Evolutionary conservation across 345 rosid genomes (phyloP).

Genomic region (Schrenkiella parvula): DNA sequence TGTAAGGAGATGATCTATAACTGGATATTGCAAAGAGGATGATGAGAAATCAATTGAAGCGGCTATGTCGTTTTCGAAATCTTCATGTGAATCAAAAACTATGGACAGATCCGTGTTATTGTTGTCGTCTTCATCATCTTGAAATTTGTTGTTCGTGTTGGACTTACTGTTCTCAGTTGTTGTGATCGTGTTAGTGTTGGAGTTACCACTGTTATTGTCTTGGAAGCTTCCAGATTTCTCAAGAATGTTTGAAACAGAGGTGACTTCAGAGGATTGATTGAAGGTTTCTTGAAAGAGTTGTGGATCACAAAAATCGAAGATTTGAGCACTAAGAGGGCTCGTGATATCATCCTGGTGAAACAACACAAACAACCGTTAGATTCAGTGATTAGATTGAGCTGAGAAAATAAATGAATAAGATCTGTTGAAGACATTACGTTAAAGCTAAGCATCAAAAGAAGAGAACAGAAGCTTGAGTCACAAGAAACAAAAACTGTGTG

Average conservation of each 20-base stretch:
- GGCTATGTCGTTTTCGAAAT: slow-evolving; percentile 69
- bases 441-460: slow-evolving; percentile 28
- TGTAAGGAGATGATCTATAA: slow-evolving; percentile 39
- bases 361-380: background rate
- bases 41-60: slow-evolving; percentile 82
- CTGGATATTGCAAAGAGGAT: slow-evolving; percentile 46
- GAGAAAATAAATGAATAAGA: slow-evolving; percentile 2
- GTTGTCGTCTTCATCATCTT: slow-evolving; percentile 27
- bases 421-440: slow-evolving; percentile 9
- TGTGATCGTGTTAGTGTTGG: slow-evolving; percentile 33
- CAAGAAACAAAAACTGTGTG: slow-evolving; percentile 18
- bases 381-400: background rate
- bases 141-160: slow-evolving; percentile 26
- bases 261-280: slow-evolving; percentile 58
- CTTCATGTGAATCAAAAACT: slow-evolving; percentile 60
- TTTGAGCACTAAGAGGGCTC: slow-evolving; percentile 65
- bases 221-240: slow-evolving; percentile 33
- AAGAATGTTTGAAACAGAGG: slow-evolving; percentile 42
- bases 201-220: slow-evolving; percentile 26
- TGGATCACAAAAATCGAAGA: slow-evolving; percentile 59
- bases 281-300: slow-evolving; percentile 60
- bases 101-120: slow-evolving; percentile 40
- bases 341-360: slow-evolving; percentile 68
- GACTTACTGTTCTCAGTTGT: slow-evolving; percentile 23
- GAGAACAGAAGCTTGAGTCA: slow-evolving; percentile 14